Evolutionary conservation across 2,329 filamentous ascomycete genomes (phyloP).

Genomic region (Canariomyces notabilis): DNA sequence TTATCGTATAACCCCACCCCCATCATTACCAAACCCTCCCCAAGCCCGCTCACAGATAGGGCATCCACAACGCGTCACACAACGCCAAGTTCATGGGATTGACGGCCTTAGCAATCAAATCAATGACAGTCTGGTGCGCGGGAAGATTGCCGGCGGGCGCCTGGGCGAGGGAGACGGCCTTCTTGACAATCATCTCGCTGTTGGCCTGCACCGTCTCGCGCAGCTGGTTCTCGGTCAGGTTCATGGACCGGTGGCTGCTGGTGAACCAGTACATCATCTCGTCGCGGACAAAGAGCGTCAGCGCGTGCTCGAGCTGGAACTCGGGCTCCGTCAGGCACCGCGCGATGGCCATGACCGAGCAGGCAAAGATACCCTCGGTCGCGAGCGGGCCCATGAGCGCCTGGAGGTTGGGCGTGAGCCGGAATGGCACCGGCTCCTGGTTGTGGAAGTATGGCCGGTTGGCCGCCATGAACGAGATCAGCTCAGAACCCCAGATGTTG

Average conservation of each 20-base stretch:
- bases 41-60: conserved; percentile 63
- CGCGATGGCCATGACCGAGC: conserved; percentile 92
- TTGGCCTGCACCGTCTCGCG: conserved; percentile 63
- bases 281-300: conserved; percentile 91
- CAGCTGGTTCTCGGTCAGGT: conserved; percentile 59
- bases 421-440: conserved; percentile 92
- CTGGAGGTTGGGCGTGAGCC: conserved; percentile 92
- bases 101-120: conserved; percentile 85
- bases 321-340: conserved; percentile 87
- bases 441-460: conserved; percentile 89
- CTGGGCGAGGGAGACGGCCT: conserved; percentile 78
- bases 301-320: conserved; percentile 86
- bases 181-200: conserved; percentile 85
- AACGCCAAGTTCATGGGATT: conserved; percentile 84
- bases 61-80: conserved; percentile 96
- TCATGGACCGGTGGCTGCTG: conserved; percentile 59
- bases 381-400: conserved; percentile 93
- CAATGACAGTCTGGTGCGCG: conserved; percentile 94
- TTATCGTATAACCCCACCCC: background rate
- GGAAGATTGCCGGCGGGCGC: conserved; percentile 74
- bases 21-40: background rate
- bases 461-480: conserved; percentile 83
- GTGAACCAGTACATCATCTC: conserved; percentile 98
- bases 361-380: conserved; percentile 94
- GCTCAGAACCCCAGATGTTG: conserved; percentile 92